phyloP scores from a whole-genome alignment of 2,329 filamentous ascomycete species.

The Drechmeria coniospora region DNA sequence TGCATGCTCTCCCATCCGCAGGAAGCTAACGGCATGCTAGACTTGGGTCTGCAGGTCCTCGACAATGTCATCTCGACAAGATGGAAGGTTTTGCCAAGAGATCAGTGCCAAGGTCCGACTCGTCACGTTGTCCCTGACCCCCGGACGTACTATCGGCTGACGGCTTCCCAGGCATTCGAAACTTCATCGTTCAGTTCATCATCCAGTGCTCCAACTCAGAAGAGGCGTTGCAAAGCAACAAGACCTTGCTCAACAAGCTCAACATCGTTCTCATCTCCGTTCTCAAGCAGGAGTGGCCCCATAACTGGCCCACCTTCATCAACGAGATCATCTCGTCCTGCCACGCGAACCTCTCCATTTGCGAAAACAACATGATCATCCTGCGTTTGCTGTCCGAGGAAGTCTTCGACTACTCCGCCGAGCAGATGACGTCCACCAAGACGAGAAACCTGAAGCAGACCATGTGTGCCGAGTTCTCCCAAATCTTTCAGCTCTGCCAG shows the following conservation, averaged over 20 bases:
- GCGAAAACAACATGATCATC: slow-evolving; percentile 99
- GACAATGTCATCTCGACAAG: slow-evolving; percentile 98
- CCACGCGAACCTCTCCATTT: slow-evolving; percentile 88
- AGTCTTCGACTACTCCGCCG: slow-evolving; percentile 96
- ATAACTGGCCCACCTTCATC: slow-evolving; percentile 99
- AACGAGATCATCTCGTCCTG: slow-evolving; percentile 98
- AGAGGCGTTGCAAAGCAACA: slow-evolving; percentile 69
- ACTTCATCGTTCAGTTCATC: slow-evolving; percentile 98
- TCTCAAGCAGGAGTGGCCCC: slow-evolving; percentile 98
- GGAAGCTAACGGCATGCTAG: slow-evolving; percentile 27
- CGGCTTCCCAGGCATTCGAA: slow-evolving; percentile 63
- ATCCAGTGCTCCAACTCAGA: slow-evolving; percentile 85
- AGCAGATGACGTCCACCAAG: slow-evolving; percentile 98
- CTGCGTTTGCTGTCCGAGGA: slow-evolving; percentile 90
- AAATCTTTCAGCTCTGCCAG: slow-evolving; percentile 94
- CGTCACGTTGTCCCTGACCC: too few species aligned
- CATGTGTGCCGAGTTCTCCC: slow-evolving; percentile 97
- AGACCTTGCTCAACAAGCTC: slow-evolving; percentile 90
- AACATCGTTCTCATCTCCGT: slow-evolving; percentile 96
- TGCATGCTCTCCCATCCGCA: slow-evolving; percentile 2
- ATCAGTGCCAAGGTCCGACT: slow-evolving; percentile 93
- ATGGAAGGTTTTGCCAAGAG: slow-evolving; percentile 94
- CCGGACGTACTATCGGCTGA: too few species aligned
- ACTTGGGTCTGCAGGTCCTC: slow-evolving; percentile 87
- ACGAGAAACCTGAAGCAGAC: slow-evolving; percentile 93